Evolutionary conservation across 805 yeast species (phyloP).

Genomic region (Zygotorulaspora sp.): DNA sequence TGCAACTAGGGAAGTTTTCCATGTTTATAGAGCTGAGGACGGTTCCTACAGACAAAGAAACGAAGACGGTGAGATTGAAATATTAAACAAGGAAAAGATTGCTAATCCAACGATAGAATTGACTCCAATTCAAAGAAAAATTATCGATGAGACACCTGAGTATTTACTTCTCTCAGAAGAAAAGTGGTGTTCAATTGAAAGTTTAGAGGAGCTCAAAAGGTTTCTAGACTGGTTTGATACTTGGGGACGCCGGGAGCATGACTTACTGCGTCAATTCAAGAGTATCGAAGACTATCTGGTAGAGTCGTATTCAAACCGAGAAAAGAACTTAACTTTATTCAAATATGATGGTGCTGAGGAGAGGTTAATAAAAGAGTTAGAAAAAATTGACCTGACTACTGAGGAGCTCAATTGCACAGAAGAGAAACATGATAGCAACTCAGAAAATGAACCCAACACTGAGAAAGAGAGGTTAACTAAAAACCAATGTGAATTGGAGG

Average conservation of each 20-base stretch:
- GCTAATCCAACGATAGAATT: conserved; percentile 16
- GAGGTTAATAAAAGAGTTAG: conserved; percentile 39
- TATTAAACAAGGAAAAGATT: conserved; percentile 21
- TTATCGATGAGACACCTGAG: conserved; percentile 61
- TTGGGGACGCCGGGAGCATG: conserved; percentile 70
- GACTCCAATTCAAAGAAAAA: conserved; percentile 49
- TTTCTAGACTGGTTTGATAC: conserved; percentile 65
- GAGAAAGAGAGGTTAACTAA: conserved; percentile 8
- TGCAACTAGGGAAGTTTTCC: conserved; percentile 28
- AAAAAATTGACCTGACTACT: conserved; percentile 36
- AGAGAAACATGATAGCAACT: neutral
- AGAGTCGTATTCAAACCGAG: conserved; percentile 53
- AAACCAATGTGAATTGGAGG: conserved; percentile 28
- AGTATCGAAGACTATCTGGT: conserved; percentile 15
- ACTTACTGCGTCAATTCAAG: conserved; percentile 56
- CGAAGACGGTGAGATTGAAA: conserved; percentile 15
- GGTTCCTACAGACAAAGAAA: conserved; percentile 19
- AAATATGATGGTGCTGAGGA: conserved; percentile 41
- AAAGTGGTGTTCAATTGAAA: conserved; percentile 72
- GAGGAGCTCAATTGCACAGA: conserved; percentile 27
- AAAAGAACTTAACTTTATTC: conserved; percentile 48
- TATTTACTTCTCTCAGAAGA: conserved; percentile 44
- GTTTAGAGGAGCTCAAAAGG: conserved; percentile 49
- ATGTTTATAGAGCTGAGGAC: conserved; percentile 20
- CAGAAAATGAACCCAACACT: conserved; percentile 6